A percentile compares a stretch with the other conserved stretches of the same genome.
These are phyloP conservation scores for Sporothrix humicola DNA, from an alignment of 2,329 filamentous ascomycete species.

Conservation along the genomic window DNA sequence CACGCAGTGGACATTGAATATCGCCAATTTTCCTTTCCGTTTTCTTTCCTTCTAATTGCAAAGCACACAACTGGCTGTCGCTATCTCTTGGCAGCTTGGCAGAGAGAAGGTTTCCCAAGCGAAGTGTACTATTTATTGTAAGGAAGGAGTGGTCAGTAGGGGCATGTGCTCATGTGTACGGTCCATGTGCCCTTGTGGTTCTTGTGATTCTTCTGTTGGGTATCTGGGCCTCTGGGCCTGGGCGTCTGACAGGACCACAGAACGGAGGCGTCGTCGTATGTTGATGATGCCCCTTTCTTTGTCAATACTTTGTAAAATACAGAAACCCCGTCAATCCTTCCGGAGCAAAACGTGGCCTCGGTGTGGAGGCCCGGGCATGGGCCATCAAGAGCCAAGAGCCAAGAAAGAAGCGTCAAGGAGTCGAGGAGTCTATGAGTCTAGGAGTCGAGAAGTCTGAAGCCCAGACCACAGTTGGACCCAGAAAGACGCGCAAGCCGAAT, in stretches of 20 bases:
- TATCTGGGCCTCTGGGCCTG: too few species aligned
- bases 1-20: too few species aligned
- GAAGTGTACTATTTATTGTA: not conserved
- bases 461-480: not conserved
- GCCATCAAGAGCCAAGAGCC: not conserved
- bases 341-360: not conserved
- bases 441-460: not conserved
- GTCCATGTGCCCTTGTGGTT: too few species aligned
- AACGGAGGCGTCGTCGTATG: conserved; percentile 13
- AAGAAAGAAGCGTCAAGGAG: not conserved
- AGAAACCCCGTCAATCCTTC: not conserved
- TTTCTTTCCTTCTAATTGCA: not conserved
- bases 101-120: not conserved
- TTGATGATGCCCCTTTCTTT: not conserved
- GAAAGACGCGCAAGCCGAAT: conserved; percentile 27
- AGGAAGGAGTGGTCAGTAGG: too few species aligned
- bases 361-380: conserved; percentile 2
- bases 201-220: not conserved
- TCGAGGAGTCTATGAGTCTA: not conserved
- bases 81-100: conserved; percentile 28
- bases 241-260: not conserved
- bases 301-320: not conserved
- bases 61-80: conserved; percentile 6
- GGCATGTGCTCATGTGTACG: not conserved
- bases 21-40: not conserved